A percentile compares a stretch with the other conserved stretches of the same genome.
phyloP scores from a whole-genome alignment of 2,329 filamentous ascomycete genomes.

The Parascedosporium putredinis region DNA sequence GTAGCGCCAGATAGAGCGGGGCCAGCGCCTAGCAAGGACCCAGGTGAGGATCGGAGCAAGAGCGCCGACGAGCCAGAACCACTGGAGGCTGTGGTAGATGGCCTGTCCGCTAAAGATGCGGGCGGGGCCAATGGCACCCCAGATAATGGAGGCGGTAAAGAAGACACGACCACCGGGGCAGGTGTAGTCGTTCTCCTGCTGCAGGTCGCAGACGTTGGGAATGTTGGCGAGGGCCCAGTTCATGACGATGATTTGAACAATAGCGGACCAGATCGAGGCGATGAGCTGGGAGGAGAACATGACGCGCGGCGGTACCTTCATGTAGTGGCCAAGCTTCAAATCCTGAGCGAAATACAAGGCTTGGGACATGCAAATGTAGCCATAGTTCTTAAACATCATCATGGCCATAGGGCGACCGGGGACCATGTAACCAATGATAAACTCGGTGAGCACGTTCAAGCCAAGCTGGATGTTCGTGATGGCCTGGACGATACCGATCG shows the following conservation, averaged over 20 bases:
- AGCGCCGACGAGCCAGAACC: constrained; percentile 61
- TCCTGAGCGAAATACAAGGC: constrained; percentile 56
- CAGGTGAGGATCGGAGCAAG: constrained; percentile 53
- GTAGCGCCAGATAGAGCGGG: constrained; percentile 51
- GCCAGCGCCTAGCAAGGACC: constrained; percentile 50
- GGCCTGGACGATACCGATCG: constrained; percentile 51
- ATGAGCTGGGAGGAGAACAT: constrained; percentile 51
- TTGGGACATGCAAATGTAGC: constrained; percentile 58
- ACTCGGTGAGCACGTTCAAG: constrained; percentile 63
- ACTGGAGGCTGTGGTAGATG: constrained; percentile 54
- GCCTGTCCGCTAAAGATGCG: constrained; percentile 57
- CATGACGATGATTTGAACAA: constrained; percentile 54
- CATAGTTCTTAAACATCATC: constrained; percentile 72
- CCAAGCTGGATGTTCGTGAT: constrained; percentile 54
- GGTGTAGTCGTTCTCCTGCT: constrained; percentile 45
- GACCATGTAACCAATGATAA: constrained; percentile 63
- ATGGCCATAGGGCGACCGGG: constrained; percentile 60
- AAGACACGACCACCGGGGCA: constrained; percentile 45
- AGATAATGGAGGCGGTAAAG: constrained; percentile 62
- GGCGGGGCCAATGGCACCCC: constrained; percentile 61
- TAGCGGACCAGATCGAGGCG: constrained; percentile 49
- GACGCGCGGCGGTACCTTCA: constrained; percentile 51
- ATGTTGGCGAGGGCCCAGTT: constrained; percentile 57
- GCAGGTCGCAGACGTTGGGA: constrained; percentile 44
- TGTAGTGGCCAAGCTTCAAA: constrained; percentile 60